A percentile compares a stretch with the other conserved stretches of the same genome.
Conservation (phyloP, 169 alveolate genomes). For the Cryptosporidium sp. region DNA sequence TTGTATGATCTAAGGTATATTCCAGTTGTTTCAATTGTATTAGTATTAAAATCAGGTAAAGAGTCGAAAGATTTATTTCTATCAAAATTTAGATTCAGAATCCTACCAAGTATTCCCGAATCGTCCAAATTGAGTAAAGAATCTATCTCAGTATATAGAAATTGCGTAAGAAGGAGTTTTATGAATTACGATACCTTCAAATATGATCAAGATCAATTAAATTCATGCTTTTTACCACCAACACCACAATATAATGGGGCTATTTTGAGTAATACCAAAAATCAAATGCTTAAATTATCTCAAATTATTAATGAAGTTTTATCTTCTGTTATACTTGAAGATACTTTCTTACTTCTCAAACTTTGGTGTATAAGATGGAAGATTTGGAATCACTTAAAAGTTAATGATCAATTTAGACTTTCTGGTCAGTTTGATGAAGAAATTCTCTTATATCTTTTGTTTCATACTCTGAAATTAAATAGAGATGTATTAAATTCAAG, state of each 20-base stretch:
- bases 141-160: background rate
- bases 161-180: conserved; percentile 27
- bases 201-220: conserved; percentile 1
- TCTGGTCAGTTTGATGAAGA: conserved; percentile 48
- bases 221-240: conserved; percentile 51
- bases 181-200: conserved; percentile 13
- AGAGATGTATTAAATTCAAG: background rate
- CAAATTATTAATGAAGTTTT: background rate
- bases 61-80: background rate
- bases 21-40: conserved; percentile 17
- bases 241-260: conserved; percentile 75
- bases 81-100: conserved; percentile 3
- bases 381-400: conserved; percentile 13
- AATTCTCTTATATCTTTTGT: background rate
- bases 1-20: conserved; percentile 42
- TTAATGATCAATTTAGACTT: background rate
- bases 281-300: background rate
- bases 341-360: conserved; percentile 17
- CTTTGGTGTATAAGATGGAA: conserved; percentile 55
- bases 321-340: background rate
- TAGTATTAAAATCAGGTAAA: background rate
- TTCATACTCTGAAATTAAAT: conserved; percentile 5
- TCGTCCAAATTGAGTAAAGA: conserved; percentile 1
- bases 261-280: conserved; percentile 2
- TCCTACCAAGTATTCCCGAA: conserved; percentile 2